Conservation (phyloP, 768 basidiomycete genomes). For the Naganishia randhawae region DNA sequence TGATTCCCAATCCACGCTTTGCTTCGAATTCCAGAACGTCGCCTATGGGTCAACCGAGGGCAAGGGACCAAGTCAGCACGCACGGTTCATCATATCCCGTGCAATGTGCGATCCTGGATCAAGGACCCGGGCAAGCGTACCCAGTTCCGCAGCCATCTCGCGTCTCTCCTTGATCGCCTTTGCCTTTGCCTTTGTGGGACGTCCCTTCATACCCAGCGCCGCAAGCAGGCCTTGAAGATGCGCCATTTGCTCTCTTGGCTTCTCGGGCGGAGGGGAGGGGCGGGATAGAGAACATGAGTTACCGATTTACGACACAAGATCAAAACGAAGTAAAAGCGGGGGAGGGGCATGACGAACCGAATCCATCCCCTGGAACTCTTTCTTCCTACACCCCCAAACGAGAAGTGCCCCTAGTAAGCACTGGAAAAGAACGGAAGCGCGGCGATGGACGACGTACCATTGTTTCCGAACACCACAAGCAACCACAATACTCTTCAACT, state of each 20-base stretch:
- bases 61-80: neutral
- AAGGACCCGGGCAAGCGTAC: conserved; percentile 52
- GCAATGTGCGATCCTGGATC: neutral
- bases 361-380: conserved; percentile 40
- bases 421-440: neutral
- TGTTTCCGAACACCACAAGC: conserved; percentile 46
- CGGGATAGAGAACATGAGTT: too few relatives aligned
- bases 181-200: conserved; percentile 74
- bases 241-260: conserved; percentile 39
- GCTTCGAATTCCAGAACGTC: conserved; percentile 43
- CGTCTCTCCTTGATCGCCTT: conserved; percentile 67
- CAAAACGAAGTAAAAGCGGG: neutral
- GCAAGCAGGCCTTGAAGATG: conserved; percentile 33
- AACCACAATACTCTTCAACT: conserved; percentile 42
- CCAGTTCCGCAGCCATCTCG: conserved; percentile 72
- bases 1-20: conserved; percentile 33
- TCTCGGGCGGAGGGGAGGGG: neutral
- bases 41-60: conserved; percentile 27
- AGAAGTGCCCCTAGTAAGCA: neutral
- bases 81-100: neutral
- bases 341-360: conserved; percentile 30
- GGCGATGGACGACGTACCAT: conserved; percentile 7
- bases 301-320: neutral
- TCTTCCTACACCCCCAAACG: conserved; percentile 30
- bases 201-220: conserved; percentile 69